Evolutionary conservation across 257 asterid species (phyloP).

Genomic region (Primulina eburnea): DNA sequence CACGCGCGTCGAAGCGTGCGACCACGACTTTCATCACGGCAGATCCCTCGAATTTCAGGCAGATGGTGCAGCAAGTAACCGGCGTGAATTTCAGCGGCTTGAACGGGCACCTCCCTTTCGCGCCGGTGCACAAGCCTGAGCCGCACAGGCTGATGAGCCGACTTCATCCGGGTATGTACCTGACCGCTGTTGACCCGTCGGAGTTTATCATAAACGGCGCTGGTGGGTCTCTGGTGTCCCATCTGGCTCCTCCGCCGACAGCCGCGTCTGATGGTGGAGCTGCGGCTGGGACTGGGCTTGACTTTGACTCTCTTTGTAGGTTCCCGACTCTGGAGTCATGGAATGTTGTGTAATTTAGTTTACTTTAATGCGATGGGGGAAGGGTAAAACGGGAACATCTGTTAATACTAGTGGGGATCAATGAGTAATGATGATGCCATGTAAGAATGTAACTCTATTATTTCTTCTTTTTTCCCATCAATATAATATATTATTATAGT

Average conservation of each 20-base stretch:
- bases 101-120: slow-evolving; percentile 29
- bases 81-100: slow-evolving; percentile 54
- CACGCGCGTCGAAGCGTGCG: slow-evolving; percentile 70
- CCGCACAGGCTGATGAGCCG: slow-evolving; percentile 43
- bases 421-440: background rate
- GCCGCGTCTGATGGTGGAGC: slow-evolving; percentile 27
- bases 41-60: slow-evolving; percentile 81
- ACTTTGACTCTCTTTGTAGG: slow-evolving; percentile 50
- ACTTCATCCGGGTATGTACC: slow-evolving; percentile 29
- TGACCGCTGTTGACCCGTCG: slow-evolving; percentile 63
- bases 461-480: background rate
- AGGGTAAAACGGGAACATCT: slow-evolving; percentile 20
- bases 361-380: background rate
- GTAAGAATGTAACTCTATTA: background rate
- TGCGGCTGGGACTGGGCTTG: slow-evolving; percentile 34
- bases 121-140: slow-evolving; percentile 56
- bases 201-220: slow-evolving; percentile 43
- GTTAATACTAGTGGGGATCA: slow-evolving; percentile 4
- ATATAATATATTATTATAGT: too few species aligned
- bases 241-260: slow-evolving; percentile 25
- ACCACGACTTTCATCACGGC: slow-evolving; percentile 80
- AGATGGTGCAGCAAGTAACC: slow-evolving; percentile 95
- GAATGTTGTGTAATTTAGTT: slow-evolving; percentile 43
- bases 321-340: slow-evolving; percentile 95
- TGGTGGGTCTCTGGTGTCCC: slow-evolving; percentile 24